These are phyloP conservation scores for Aspergillus flavus DNA, from an alignment of 2,329 filamentous ascomycete genomes.

Conservation along the genomic window DNA sequence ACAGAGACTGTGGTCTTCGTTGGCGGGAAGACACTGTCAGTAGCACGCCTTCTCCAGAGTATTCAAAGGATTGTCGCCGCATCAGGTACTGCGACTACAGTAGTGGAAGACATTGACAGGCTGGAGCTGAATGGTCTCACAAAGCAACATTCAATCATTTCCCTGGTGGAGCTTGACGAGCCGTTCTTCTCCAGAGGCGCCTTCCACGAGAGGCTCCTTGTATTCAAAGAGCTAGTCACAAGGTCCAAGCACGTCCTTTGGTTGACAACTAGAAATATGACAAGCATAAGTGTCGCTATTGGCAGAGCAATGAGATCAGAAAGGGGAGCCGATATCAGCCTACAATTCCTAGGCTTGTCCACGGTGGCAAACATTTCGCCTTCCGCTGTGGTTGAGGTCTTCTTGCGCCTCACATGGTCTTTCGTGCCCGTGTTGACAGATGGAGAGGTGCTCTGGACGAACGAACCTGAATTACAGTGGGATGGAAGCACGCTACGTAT, in stretches of 20 bases:
- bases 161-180: conserved; percentile 5
- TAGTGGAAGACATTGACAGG: not conserved
- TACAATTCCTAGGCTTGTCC: not conserved
- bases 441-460: not conserved
- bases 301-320: not conserved
- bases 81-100: not conserved
- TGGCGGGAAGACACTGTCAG: not conserved
- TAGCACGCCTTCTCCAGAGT: not conserved
- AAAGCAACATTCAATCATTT: not conserved
- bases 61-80: conserved; percentile 1
- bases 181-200: not conserved
- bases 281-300: not conserved
- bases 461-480: not conserved
- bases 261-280: not conserved
- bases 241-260: conserved; percentile 4
- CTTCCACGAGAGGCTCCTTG: not conserved
- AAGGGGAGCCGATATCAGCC: not conserved
- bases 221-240: not conserved
- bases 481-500: not conserved
- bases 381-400: not conserved
- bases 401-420: conserved; percentile 4
- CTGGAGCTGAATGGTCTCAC: not conserved
- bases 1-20: not conserved
- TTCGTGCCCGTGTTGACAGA: not conserved
- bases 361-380: not conserved